phyloP scores from a whole-genome alignment of 2,329 filamentous ascomycete genomes.

The Nothophoma quercina region DNA sequence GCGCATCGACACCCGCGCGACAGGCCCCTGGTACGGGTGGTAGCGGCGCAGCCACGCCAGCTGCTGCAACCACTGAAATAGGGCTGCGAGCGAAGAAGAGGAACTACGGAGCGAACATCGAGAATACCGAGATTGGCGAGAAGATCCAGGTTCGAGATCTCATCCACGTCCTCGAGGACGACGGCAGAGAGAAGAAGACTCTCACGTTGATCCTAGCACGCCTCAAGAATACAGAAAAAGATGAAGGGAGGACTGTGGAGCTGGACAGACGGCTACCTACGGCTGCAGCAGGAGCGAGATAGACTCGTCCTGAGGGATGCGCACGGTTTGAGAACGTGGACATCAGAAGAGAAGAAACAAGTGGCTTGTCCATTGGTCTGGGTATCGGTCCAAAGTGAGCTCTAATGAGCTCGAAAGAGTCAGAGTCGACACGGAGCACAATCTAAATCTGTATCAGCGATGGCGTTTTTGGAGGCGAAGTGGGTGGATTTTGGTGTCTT shows the following conservation, averaged over 20 bases:
- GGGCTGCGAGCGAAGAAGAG: conserved; percentile 65
- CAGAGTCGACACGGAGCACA: background rate
- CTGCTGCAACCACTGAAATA: conserved; percentile 32
- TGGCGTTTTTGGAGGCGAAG: conserved; percentile 22
- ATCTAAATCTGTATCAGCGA: conserved; percentile 28
- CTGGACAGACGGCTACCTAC: conserved; percentile 16
- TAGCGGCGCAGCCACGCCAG: conserved; percentile 38
- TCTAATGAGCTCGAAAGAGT: no score
- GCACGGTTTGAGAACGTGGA: no score
- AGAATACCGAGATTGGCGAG: conserved; percentile 77
- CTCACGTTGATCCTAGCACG: conserved; percentile 41
- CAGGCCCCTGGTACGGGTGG: conserved; percentile 33
- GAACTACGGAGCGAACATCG: conserved; percentile 76
- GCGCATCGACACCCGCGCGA: conserved; percentile 42
- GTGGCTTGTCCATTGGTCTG: no score
- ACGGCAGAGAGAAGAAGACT: conserved; percentile 72
- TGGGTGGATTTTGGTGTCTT: conserved; percentile 16
- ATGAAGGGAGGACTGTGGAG: conserved; percentile 26
- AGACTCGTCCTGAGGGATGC: background rate
- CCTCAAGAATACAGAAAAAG: conserved; percentile 41
- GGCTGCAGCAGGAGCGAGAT: conserved; percentile 14
- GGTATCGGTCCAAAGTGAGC: no score
- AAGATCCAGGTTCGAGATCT: conserved; percentile 87
- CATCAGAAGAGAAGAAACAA: no score
- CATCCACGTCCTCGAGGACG: conserved; percentile 78